Evolutionary conservation across 1,284 basidiomycete genomes (phyloP).

Genomic region (Pholiota adiposa): DNA sequence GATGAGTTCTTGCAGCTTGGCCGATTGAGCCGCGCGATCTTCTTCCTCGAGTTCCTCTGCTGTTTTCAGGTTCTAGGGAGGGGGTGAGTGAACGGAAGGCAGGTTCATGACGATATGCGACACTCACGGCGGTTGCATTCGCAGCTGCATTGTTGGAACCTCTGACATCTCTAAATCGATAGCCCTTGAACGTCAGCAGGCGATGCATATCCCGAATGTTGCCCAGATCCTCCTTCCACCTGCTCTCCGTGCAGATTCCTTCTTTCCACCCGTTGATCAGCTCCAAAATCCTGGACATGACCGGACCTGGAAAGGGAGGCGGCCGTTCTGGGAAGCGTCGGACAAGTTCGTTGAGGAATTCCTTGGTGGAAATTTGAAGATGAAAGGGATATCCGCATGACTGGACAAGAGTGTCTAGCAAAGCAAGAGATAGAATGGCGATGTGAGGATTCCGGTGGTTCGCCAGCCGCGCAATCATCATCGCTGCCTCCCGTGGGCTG

Average conservation of each 20-base stretch:
- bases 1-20: constrained; percentile 98
- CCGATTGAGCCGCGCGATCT: constrained; percentile 93
- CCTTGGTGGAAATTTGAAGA: constrained; percentile 97
- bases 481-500: constrained; percentile 88
- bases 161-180: constrained; percentile 80
- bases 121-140: constrained; percentile 28
- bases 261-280: constrained; percentile 97
- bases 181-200: constrained; percentile 94
- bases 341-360: constrained; percentile 98
- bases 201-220: constrained; percentile 99
- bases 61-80: constrained; percentile 84
- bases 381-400: constrained; percentile 97
- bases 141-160: constrained; percentile 49
- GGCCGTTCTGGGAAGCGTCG: constrained; percentile 97
- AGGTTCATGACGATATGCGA: no score
- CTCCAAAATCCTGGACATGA: constrained; percentile 94
- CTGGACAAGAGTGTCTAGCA: constrained; percentile 94
- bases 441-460: constrained; percentile 93
- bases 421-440: constrained; percentile 79
- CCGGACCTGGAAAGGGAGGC: constrained; percentile 91
- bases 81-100: no score
- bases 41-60: constrained; percentile 97
- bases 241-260: constrained; percentile 86
- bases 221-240: constrained; percentile 96
- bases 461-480: constrained; percentile 79